These are phyloP conservation scores for Tricholoma sp. DNA, from an alignment of 768 basidiomycete species.

Conservation along the genomic window DNA sequence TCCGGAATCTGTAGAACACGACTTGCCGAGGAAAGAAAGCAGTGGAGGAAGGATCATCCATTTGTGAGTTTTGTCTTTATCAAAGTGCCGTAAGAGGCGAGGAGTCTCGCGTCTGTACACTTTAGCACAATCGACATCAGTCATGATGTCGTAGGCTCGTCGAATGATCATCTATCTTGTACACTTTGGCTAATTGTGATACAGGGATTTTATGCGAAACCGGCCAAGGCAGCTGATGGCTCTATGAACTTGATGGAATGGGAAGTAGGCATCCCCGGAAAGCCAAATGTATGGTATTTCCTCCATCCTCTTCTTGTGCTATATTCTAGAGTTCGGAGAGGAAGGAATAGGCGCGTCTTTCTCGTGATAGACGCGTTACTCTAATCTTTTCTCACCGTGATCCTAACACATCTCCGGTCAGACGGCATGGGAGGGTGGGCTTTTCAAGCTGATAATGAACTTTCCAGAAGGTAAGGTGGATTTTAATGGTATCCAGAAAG, in stretches of 20 bases:
- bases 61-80: slow-evolving; percentile 59
- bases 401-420: slow-evolving; percentile 27
- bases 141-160: neutral
- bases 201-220: slow-evolving; percentile 97
- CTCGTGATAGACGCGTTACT: slow-evolving; percentile 10
- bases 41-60: slow-evolving; percentile 98
- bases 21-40: slow-evolving; percentile 94
- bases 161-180: neutral
- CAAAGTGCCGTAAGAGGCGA: slow-evolving; percentile 6
- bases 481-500: neutral
- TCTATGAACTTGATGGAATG: slow-evolving; percentile 96
- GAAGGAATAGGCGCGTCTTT: slow-evolving; percentile 3
- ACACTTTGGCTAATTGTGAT: slow-evolving; percentile 7
- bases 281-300: slow-evolving; percentile 59
- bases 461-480: slow-evolving; percentile 89
- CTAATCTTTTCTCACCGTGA: slow-evolving; percentile 3
- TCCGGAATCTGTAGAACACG: slow-evolving; percentile 91
- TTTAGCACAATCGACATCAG: slow-evolving; percentile 2
- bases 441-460: slow-evolving; percentile 88
- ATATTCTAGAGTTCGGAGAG: neutral
- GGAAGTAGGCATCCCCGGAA: slow-evolving; percentile 99
- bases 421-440: slow-evolving; percentile 97
- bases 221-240: slow-evolving; percentile 83
- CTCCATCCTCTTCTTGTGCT: neutral
- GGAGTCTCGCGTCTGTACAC: slow-evolving; percentile 5